phyloP scores from a whole-genome alignment of 2,329 filamentous ascomycete genomes.

The Clonostachys solani region DNA sequence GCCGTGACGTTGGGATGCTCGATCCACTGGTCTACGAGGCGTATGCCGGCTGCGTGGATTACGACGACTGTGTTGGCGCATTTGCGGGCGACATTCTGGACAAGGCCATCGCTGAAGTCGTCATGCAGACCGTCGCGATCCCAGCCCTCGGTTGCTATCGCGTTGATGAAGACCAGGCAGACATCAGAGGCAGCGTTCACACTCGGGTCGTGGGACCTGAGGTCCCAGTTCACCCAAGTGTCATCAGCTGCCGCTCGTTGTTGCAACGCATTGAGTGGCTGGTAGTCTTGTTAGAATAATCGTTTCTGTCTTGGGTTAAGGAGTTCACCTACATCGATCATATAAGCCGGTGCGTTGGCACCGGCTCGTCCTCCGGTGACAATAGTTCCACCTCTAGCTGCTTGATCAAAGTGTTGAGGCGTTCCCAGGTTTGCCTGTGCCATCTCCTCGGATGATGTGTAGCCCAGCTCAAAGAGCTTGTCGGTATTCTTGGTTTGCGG shows the following conservation, averaged over 20 bases:
- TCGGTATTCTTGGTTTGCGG: slow-evolving; percentile 43
- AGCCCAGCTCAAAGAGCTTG: slow-evolving; percentile 35
- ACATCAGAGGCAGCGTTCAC: slow-evolving; percentile 45
- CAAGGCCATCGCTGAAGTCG: slow-evolving; percentile 57
- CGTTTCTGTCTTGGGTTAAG: slow-evolving; percentile 3
- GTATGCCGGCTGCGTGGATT: slow-evolving; percentile 58
- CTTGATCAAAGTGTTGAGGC: slow-evolving; percentile 39
- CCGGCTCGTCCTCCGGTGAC: slow-evolving; percentile 47
- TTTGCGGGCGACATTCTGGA: slow-evolving; percentile 53
- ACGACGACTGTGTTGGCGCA: slow-evolving; percentile 62
- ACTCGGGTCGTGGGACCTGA: slow-evolving; percentile 20
- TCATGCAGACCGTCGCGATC: slow-evolving; percentile 64
- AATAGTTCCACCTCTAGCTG: slow-evolving; percentile 46
- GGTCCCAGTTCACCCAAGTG: slow-evolving; percentile 50
- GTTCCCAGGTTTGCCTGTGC: slow-evolving; percentile 35
- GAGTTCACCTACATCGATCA: slow-evolving; percentile 32
- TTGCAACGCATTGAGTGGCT: slow-evolving; percentile 55
- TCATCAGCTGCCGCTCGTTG: slow-evolving; percentile 45
- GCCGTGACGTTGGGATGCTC: slow-evolving; percentile 62
- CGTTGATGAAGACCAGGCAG: slow-evolving; percentile 79
- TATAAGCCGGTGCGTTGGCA: slow-evolving; percentile 43
- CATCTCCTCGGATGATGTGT: slow-evolving; percentile 41
- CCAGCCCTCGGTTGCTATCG: slow-evolving; percentile 74
- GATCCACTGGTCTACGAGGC: slow-evolving; percentile 60
- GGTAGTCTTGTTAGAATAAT: slow-evolving; percentile 16